Percentiles rank a stretch among this genome's conserved stretches.
Evolutionary conservation across 768 basidiomycete genomes (phyloP).

Genomic region (Lactarius hatsudake): DNA sequence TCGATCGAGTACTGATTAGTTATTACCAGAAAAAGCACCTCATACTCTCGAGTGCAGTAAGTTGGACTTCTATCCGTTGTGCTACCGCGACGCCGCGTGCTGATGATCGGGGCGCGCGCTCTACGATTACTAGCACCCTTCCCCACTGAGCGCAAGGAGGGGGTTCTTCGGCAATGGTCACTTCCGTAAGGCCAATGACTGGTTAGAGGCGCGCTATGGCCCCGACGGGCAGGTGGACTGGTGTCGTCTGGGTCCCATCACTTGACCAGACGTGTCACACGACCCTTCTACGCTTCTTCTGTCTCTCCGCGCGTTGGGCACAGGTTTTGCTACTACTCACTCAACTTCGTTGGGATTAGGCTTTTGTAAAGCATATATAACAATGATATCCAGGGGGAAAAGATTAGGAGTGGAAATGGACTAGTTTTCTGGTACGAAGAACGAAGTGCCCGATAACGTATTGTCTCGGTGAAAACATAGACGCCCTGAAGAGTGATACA

Average conservation of each 20-base stretch:
- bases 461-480: slow-evolving; percentile 17
- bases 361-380: slow-evolving; percentile 26
- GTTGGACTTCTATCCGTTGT: slow-evolving; percentile 32
- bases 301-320: background rate
- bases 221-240: slow-evolving; percentile 68
- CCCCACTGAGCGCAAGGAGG: slow-evolving; percentile 69
- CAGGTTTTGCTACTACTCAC: slow-evolving; percentile 6
- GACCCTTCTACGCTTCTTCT: background rate
- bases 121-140: slow-evolving; percentile 61
- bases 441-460: slow-evolving; percentile 24
- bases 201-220: slow-evolving; percentile 81
- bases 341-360: slow-evolving; percentile 22
- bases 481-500: slow-evolving; percentile 26
- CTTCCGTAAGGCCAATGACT: slow-evolving; percentile 83
- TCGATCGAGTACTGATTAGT: slow-evolving; percentile 4
- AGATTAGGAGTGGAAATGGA: slow-evolving; percentile 19
- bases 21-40: slow-evolving; percentile 67
- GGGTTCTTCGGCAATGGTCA: slow-evolving; percentile 91
- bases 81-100: slow-evolving; percentile 10
- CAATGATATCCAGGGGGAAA: slow-evolving; percentile 22
- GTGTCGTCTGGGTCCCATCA: slow-evolving; percentile 46
- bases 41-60: slow-evolving; percentile 70
- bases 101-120: slow-evolving; percentile 18
- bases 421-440: slow-evolving; percentile 18
- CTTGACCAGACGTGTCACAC: slow-evolving; percentile 21